Base-by-base conservation (phyloP, 176 grass and related monocot genomes). In the Oryza rufipogon region DNA sequence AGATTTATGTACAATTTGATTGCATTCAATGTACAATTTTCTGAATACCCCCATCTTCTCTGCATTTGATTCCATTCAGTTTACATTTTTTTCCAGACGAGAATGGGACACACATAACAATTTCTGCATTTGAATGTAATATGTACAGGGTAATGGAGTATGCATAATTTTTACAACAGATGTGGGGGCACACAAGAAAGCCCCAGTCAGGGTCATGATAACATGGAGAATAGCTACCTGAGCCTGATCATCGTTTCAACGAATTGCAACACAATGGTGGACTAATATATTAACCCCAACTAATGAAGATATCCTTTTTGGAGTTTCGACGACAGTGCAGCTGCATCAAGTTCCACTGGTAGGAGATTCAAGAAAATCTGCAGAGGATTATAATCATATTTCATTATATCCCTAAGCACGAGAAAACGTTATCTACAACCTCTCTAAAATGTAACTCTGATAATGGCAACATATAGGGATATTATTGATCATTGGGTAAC, bases 81-180 rank as follows among this genome's bases (percentile, higher is more conserved):
- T 70, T 33, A 11, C 17, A 28, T 33, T 65, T 65, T 70, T 20
- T 14, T 42, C 12, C 3, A 30, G 12, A 60, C 28, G 58, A 45
- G 36, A 73, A 28, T 78, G 81, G 41, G 30, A 12, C 2, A 66
- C 19, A 9, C 45, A 67, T 20, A 5, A 30, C 72, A 76, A 20
- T 54, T 58, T 85, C 36, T 70, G 65, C 17, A 79, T 69, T 74
- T 70, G 17, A 74, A 87, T 6, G 11, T 30, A 45, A 25, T 84
- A 79, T 87, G 80, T 87, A 90, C 80, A 90, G 26, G 74, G 71
- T 76, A 23, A 87, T 80, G 64, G 51, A 84, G 3, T 16, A 60
- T 74, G 56, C 22, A 79, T 47, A 48, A 41, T 70, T 70, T 83
- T 87, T 80, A 90, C 80, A 79, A 36, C 14, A 83, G 66, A 70